Evolutionary conservation across 1,139 yeast genomes (phyloP).

Genomic region (Suhomyces kunorum): DNA sequence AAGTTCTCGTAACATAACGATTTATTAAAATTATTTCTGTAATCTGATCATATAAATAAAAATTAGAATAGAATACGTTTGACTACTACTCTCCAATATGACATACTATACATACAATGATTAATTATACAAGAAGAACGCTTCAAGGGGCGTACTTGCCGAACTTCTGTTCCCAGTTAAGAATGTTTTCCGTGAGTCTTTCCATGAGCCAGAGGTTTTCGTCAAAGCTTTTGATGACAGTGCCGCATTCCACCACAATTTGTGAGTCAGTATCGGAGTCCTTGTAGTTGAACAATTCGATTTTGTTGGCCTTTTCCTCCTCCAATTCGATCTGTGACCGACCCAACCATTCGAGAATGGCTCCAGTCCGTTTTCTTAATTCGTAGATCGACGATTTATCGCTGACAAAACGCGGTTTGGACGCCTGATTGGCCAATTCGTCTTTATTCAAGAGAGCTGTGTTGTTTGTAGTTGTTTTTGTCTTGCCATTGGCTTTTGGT

Average conservation of each 20-base stretch:
- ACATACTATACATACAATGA: neutral
- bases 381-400: conserved; percentile 73
- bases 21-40: too few species aligned
- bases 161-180: conserved; percentile 76
- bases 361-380: conserved; percentile 83
- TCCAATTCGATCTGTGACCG: conserved; percentile 80
- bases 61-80: too few species aligned
- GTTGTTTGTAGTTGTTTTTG: conserved; percentile 10
- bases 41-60: too few species aligned
- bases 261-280: conserved; percentile 11
- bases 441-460: conserved; percentile 31
- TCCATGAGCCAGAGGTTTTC: conserved; percentile 69
- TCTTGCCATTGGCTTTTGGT: conserved; percentile 9
- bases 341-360: conserved; percentile 86
- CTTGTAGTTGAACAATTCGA: conserved; percentile 43
- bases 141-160: conserved; percentile 54
- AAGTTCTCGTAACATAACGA: too few species aligned
- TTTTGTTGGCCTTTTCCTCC: conserved; percentile 62
- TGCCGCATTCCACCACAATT: conserved; percentile 35
- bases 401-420: conserved; percentile 81
- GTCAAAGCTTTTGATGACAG: conserved; percentile 48
- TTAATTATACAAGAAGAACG: neutral
- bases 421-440: conserved; percentile 59
- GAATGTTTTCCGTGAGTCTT: conserved; percentile 62
- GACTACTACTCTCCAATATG: too few species aligned